Base-by-base conservation (phyloP, 805 yeast species). In the Spathaspora passalidarum region DNA sequence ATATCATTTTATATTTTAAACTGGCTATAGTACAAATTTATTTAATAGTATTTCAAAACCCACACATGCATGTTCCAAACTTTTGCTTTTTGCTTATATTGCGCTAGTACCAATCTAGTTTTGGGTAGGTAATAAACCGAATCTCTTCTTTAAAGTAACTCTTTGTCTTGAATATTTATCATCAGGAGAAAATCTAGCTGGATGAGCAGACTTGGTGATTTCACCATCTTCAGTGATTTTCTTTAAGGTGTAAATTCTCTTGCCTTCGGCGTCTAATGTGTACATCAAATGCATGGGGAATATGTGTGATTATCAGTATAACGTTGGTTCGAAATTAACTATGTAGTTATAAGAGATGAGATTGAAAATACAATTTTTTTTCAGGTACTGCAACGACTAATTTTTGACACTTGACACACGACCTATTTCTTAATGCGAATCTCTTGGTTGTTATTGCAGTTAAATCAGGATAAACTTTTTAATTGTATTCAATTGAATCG, bases 141-240 rank as follows among this genome's bases (percentile, higher is more conserved):
- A 92, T 77, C 99, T 86, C 80, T 89, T 94, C 84, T 94, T 94
- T 65, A 94, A 79, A 47, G 98, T 92, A 43, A 94, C 97, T 81
- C 99, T 88, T 73, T 94, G 98, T 78, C 97, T 86, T 40, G 99
- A 94, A 78, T 89, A 92, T 75, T 94, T 94, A 81, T 94, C 99
- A 68, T 94, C 99, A 57, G 99, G 99, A 26, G 99, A 94, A 71
- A 94, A 94, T 74, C 99, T 86, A 44, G 99, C 99, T 52, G 99
- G 99, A 71, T 94, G 99, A 36, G 99, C 99, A 56, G 96, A 87
- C 76, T 90, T 89, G 65, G 99, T 95, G 76, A 92, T 90, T 68
- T 90, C 96, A 51, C 99, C 98, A 6, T 76, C 71, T 50, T 78
- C 90, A 46, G 95, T 84, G 58, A 65, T 54, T 76, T 94, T 94